Percentiles rank a stretch among this genome's conserved stretches.
These are phyloP conservation scores for Talaromyces islandicus DNA, from an alignment of 2,329 filamentous ascomycete species.

Conservation along the genomic window DNA sequence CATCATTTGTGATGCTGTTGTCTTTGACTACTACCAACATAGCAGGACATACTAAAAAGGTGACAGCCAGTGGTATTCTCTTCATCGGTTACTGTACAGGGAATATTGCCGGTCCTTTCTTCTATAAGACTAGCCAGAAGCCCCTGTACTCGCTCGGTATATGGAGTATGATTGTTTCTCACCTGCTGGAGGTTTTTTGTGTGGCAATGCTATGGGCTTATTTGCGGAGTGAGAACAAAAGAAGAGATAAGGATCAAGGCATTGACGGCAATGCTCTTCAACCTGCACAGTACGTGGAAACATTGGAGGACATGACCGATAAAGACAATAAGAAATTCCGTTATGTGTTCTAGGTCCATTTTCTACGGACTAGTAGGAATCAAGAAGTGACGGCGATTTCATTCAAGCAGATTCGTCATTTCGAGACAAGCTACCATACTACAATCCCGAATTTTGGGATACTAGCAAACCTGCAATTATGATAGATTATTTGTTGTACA, in stretches of 20 bases:
- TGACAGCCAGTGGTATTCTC: constrained; percentile 57
- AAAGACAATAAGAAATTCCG: too few species aligned
- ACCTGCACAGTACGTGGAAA: too few species aligned
- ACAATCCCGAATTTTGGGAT: too few species aligned
- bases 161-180: constrained; percentile 53
- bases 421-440: too few species aligned
- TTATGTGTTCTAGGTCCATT: too few species aligned
- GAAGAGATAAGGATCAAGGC: constrained; percentile 43
- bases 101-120: constrained; percentile 59
- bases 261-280: too few species aligned
- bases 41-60: constrained; percentile 57
- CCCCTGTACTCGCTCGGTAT: constrained; percentile 48
- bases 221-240: constrained; percentile 45
- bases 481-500: too few species aligned
- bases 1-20: constrained; percentile 47
- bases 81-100: constrained; percentile 57
- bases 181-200: constrained; percentile 46
- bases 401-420: too few species aligned
- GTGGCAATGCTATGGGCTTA: constrained; percentile 41
- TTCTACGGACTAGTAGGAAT: too few species aligned
- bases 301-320: too few species aligned
- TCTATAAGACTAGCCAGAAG: constrained; percentile 52
- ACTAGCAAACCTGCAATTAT: too few species aligned
- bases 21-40: constrained; percentile 42
- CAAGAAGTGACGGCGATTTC: too few species aligned